Conservation (phyloP, 495 filamentous ascomycete genomes). For the Sporormia fimetaria region DNA sequence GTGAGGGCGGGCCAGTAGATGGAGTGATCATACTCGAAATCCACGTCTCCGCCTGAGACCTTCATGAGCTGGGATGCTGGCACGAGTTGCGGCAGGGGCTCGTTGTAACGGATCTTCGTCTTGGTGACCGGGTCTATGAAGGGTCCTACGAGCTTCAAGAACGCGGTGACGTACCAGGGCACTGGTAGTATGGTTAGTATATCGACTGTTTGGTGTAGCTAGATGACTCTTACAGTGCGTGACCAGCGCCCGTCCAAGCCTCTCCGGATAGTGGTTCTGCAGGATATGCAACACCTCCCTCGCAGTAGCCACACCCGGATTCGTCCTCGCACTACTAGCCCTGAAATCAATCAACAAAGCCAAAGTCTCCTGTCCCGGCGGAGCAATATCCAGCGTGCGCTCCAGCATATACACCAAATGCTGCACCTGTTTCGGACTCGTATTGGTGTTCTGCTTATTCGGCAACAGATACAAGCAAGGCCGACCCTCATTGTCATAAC, state of each 20-base stretch:
- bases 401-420: slow-evolving; percentile 95
- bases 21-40: slow-evolving; percentile 81
- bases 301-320: slow-evolving; percentile 62
- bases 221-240: slow-evolving; percentile 55
- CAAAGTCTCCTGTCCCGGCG: slow-evolving; percentile 71
- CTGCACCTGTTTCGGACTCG: slow-evolving; percentile 79
- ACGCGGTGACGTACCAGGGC: slow-evolving; percentile 75
- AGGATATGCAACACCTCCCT: slow-evolving; percentile 74
- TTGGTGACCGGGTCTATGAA: slow-evolving; percentile 91
- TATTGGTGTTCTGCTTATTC: slow-evolving; percentile 81
- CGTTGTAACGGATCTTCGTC: slow-evolving; percentile 91
- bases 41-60: slow-evolving; percentile 49
- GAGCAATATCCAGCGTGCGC: slow-evolving; percentile 75
- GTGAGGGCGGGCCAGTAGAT: slow-evolving; percentile 81
- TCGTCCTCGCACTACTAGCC: slow-evolving; percentile 61
- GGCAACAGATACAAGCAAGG: slow-evolving; percentile 85
- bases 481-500: slow-evolving; percentile 71
- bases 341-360: slow-evolving; percentile 84
- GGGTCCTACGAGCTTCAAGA: slow-evolving; percentile 89
- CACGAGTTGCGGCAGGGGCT: slow-evolving; percentile 66
- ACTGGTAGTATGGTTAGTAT: slow-evolving; percentile 40
- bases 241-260: slow-evolving; percentile 77
- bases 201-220: neutral
- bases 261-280: slow-evolving; percentile 89
- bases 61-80: slow-evolving; percentile 68